Evolutionary conservation across 1,139 yeast species (phyloP), one percentile per base, ranked within the genome.

Genomic region (Debaryomyces sp.): DNA sequence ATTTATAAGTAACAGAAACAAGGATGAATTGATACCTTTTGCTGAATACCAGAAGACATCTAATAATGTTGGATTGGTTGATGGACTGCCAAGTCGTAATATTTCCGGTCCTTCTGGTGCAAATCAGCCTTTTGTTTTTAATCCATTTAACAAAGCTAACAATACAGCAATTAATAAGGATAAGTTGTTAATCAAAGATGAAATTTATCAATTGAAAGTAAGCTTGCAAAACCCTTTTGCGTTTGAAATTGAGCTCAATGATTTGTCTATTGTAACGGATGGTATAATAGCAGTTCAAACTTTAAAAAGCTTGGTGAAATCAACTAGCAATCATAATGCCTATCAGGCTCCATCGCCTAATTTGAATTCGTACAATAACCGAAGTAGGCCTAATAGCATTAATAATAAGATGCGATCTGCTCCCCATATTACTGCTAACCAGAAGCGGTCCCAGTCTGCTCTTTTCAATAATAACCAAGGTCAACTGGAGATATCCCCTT

Each of bases 201-300:
- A 86, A 45, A 65, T 74, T 10, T 77, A 78, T 29, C 83, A 79
- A 53, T 67, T 87, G 27, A 66, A 73, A 17, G 70, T 89, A 1
- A 71, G 76, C 2, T 60, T 94, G 8, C 94, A 88, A 59, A 94
- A 94, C 60, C 96, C 97, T 2, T 90, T 84, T 67, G 80, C 82
- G 9, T 90, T 89, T 64, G 90, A 86, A 44, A 67, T 92, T 9
- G 86, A 83, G 41, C 70, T 94, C 4, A 71, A 73, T 30, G 82
- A 82, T 43, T 63, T 89, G 2, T 64, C 68, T 37, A 66, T 85
- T 2, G 71, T 70, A 0, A 64, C 80, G 5, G 70, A 64, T 17
- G 67, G 62, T 1, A 60, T 50, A 4, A 63, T 61, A 6, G 46
- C 60, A 22, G 63, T 73, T 2, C 68, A 71, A 44, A 72, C 77